A percentile compares a stretch with the other conserved stretches of the same genome.
These are phyloP conservation scores for Tuber calosporum DNA, from an alignment of 495 filamentous ascomycete genomes.

Conservation along the genomic window DNA sequence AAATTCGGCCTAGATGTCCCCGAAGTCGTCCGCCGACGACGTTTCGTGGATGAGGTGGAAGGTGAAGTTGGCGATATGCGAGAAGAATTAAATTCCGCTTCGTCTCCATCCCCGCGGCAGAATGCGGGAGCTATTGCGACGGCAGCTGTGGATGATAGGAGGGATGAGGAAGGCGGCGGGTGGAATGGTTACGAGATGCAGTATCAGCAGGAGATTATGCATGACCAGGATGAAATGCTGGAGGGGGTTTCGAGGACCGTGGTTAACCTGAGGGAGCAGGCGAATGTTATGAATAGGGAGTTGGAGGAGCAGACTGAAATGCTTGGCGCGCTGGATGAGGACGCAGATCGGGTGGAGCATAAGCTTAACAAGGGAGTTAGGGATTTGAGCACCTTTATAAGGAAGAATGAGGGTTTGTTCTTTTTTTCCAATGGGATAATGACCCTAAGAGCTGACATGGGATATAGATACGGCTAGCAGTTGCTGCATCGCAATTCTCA, in stretches of 20 bases:
- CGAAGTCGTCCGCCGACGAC: conserved; percentile 72
- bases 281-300: conserved; percentile 89
- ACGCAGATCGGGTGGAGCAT: conserved; percentile 80
- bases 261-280: conserved; percentile 78
- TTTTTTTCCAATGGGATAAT: background rate
- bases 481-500: conserved; percentile 83
- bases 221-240: conserved; percentile 86
- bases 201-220: conserved; percentile 83
- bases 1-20: conserved; percentile 76
- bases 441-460: conserved; percentile 28
- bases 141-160: conserved; percentile 43
- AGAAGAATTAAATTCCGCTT: conserved; percentile 58
- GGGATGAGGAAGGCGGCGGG: conserved; percentile 43
- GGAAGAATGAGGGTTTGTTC: conserved; percentile 78
- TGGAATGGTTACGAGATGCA: conserved; percentile 87
- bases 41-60: conserved; percentile 82
- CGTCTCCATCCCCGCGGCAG: background rate
- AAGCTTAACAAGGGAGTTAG: conserved; percentile 79
- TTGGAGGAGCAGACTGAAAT: conserved; percentile 83
- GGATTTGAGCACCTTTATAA: conserved; percentile 73
- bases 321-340: conserved; percentile 68
- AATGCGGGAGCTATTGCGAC: conserved; percentile 34
- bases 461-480: conserved; percentile 67
- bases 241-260: conserved; percentile 91
- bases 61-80: conserved; percentile 82